These are phyloP conservation scores for Phoma sp. DNA, from an alignment of 2,329 filamentous ascomycete species.

Conservation along the genomic window DNA sequence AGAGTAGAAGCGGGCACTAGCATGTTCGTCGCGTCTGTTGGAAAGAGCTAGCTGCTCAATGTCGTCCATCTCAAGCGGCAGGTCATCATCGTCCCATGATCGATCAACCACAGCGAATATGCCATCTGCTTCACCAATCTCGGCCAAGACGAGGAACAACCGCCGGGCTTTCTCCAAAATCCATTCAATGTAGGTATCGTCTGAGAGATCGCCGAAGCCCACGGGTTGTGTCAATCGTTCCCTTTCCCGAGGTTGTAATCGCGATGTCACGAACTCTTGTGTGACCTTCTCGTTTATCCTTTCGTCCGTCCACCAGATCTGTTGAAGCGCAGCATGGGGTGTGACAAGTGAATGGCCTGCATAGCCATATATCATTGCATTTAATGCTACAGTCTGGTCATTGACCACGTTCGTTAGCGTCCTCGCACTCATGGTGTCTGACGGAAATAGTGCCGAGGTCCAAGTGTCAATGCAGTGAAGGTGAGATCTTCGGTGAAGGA, in stretches of 20 bases:
- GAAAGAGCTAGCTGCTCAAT: conserved; percentile 70
- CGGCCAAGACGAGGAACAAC: conserved; percentile 74
- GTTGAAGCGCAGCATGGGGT: conserved; percentile 57
- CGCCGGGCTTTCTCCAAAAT: conserved; percentile 73
- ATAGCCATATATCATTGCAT: conserved; percentile 60
- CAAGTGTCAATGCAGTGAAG: conserved; percentile 20
- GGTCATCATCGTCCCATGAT: conserved; percentile 78
- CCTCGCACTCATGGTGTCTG: conserved; percentile 45
- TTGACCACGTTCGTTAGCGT: conserved; percentile 52
- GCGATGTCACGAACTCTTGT: conserved; percentile 69
- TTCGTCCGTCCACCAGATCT: conserved; percentile 75
- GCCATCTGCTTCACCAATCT: conserved; percentile 73
- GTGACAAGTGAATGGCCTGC: conserved; percentile 59
- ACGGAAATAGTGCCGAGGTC: conserved; percentile 15
- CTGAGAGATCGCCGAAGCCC: conserved; percentile 72
- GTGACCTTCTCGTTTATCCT: conserved; percentile 75
- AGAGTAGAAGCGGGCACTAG: conserved; percentile 74
- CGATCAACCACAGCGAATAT: conserved; percentile 79
- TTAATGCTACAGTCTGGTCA: conserved; percentile 55
- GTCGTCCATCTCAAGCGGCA: conserved; percentile 72
- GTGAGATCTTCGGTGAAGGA: conserved; percentile 21
- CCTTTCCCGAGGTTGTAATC: conserved; percentile 69
- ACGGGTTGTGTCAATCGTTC: conserved; percentile 68
- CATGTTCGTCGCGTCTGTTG: conserved; percentile 64
- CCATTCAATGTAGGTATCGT: conserved; percentile 81